Evolutionary conservation across 2,329 filamentous ascomycete genomes (phyloP).

Genomic region (Alternaria atra): DNA sequence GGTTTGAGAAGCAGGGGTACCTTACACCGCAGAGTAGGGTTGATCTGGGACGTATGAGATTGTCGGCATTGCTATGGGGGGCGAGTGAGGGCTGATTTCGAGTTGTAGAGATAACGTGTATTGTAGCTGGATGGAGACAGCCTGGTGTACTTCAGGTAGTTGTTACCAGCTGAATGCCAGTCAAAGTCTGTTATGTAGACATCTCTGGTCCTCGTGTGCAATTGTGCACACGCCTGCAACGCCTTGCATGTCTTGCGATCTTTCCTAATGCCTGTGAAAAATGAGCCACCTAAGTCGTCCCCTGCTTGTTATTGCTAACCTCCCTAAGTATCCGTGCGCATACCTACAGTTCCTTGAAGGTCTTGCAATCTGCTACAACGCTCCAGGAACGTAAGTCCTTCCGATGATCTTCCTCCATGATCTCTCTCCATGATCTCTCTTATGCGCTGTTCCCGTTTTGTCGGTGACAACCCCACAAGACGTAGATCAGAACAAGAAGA

Average conservation of each 20-base stretch:
- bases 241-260: neutral
- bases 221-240: neutral
- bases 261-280: too few species aligned
- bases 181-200: neutral
- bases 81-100: neutral
- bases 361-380: neutral
- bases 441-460: too few species aligned
- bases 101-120: neutral
- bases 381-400: fast-evolving
- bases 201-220: fast-evolving
- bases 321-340: neutral
- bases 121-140: neutral
- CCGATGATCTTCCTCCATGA: neutral
- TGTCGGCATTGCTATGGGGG: neutral
- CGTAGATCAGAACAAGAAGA: neutral
- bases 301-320: neutral
- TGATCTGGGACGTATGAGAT: neutral
- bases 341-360: neutral
- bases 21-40: neutral
- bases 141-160: neutral
- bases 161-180: fast-evolving
- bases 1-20: neutral
- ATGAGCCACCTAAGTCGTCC: neutral
- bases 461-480: too few species aligned
- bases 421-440: neutral